Percentiles rank a stretch among this genome's conserved stretches.
These are phyloP conservation scores for Rhizopogon rudus DNA, from an alignment of 768 basidiomycete genomes.

Conservation along the genomic window DNA sequence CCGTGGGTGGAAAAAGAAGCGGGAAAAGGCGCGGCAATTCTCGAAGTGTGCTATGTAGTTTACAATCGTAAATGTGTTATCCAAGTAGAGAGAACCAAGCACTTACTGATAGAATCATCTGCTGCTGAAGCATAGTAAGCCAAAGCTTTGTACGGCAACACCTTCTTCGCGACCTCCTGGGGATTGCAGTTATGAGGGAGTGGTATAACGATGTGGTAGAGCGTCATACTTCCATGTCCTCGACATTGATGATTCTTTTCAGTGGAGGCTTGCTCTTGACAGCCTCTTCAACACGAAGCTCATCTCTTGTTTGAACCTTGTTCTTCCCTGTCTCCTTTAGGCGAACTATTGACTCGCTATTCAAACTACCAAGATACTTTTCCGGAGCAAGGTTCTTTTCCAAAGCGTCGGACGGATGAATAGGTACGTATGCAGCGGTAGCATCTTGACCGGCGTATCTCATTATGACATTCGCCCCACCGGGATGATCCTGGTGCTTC, in stretches of 20 bases:
- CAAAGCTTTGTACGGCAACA: slow-evolving; percentile 69
- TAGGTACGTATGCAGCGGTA: slow-evolving; percentile 69
- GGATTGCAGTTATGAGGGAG: neutral
- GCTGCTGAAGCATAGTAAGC: slow-evolving; percentile 85
- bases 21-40: slow-evolving; percentile 75
- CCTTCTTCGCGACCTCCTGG: slow-evolving; percentile 65
- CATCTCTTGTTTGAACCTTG: slow-evolving; percentile 59
- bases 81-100: neutral
- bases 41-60: slow-evolving; percentile 48
- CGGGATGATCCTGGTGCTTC: slow-evolving; percentile 60
- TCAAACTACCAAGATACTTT: slow-evolving; percentile 69
- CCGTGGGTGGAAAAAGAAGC: slow-evolving; percentile 85
- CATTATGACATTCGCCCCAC: slow-evolving; percentile 77
- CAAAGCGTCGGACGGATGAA: slow-evolving; percentile 82
- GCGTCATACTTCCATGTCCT: slow-evolving; percentile 73
- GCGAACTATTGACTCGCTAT: slow-evolving; percentile 35
- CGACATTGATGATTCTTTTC: slow-evolving; percentile 63
- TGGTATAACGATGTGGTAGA: neutral
- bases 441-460: slow-evolving; percentile 85
- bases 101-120: slow-evolving; percentile 78
- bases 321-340: slow-evolving; percentile 34
- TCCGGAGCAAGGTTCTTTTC: slow-evolving; percentile 63
- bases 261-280: slow-evolving; percentile 59
- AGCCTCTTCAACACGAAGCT: slow-evolving; percentile 61
- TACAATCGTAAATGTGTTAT: slow-evolving; percentile 12